phyloP scores from a whole-genome alignment of 2,329 filamentous ascomycete species.

The Aspergillus sclerotialis region DNA sequence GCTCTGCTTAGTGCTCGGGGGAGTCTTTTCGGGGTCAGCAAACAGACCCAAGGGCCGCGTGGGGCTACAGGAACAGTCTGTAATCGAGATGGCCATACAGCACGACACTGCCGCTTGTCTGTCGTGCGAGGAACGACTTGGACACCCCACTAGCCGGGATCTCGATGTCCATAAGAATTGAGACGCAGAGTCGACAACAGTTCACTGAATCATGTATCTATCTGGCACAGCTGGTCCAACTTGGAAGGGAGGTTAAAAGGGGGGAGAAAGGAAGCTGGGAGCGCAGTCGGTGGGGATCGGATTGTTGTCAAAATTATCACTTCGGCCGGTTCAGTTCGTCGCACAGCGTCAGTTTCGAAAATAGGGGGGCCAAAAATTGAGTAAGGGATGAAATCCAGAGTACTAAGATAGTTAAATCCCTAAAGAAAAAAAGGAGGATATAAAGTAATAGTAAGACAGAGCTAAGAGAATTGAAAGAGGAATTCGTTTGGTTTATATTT shows the following conservation, averaged over 20 bases:
- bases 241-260: constrained; percentile 4
- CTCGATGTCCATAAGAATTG: constrained; percentile 33
- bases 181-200: constrained; percentile 3
- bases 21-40: constrained; percentile 26
- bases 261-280: constrained; percentile 2
- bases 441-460: too few relatives aligned
- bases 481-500: too few relatives aligned
- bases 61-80: constrained; percentile 31
- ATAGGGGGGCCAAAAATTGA: too few relatives aligned
- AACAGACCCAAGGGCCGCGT: constrained; percentile 27
- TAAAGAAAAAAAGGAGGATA: too few relatives aligned
- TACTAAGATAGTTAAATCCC: neutral
- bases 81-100: constrained; percentile 37
- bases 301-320: constrained; percentile 8
- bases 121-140: constrained; percentile 26
- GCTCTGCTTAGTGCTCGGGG: constrained; percentile 32
- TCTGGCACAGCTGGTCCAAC: neutral
- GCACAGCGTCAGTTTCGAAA: constrained; percentile 5
- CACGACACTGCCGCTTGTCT: constrained; percentile 19
- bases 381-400: neutral
- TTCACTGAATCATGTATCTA: neutral
- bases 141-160: constrained; percentile 25
- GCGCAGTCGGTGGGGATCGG: constrained; percentile 16
- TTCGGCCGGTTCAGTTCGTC: constrained; percentile 4
- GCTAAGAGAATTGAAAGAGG: too few relatives aligned